Percentiles rank a stretch among this genome's conserved stretches.
Conservation (phyloP, 768 basidiomycete species). For the Lyophyllum atratum region DNA sequence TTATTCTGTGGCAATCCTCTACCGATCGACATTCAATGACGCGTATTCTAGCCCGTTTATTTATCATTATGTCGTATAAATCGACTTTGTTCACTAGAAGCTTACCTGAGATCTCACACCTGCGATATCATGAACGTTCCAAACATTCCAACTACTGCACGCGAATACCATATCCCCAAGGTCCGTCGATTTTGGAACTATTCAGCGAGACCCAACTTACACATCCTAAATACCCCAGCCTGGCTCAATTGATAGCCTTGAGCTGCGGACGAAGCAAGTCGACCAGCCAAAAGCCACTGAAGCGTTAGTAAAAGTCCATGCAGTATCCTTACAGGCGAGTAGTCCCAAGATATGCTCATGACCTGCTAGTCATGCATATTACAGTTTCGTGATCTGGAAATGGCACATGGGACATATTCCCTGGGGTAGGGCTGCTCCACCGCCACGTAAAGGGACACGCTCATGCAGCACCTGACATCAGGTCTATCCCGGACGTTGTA, state of each 20-base stretch:
- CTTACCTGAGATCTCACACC: not conserved
- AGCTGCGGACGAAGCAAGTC: conserved; percentile 23
- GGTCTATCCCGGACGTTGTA: conserved; percentile 24
- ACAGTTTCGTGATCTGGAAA: conserved; percentile 52
- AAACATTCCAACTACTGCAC: not conserved
- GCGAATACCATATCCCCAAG: not conserved
- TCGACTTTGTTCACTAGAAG: not conserved
- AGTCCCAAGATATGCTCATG: not conserved
- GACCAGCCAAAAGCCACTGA: conserved; percentile 42
- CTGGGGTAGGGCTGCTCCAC: conserved; percentile 22
- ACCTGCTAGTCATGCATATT: not conserved
- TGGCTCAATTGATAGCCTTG: conserved; percentile 26
- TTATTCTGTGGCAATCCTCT: too few species aligned
- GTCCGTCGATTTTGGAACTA: not conserved
- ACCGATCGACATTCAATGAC: too few species aligned
- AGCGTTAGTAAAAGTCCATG: conserved; percentile 56
- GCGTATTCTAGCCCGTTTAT: too few species aligned
- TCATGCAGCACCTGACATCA: not conserved
- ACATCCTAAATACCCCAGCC: conserved; percentile 1
- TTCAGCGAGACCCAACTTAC: not conserved
- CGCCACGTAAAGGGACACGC: not conserved
- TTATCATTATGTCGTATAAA: not conserved
- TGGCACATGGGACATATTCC: conserved; percentile 43
- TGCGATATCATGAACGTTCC: not conserved
- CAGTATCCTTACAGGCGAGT: conserved; percentile 55